phyloP scores from a whole-genome alignment of 2,329 filamentous ascomycete genomes.

The Talaromyces amestolkiae region DNA sequence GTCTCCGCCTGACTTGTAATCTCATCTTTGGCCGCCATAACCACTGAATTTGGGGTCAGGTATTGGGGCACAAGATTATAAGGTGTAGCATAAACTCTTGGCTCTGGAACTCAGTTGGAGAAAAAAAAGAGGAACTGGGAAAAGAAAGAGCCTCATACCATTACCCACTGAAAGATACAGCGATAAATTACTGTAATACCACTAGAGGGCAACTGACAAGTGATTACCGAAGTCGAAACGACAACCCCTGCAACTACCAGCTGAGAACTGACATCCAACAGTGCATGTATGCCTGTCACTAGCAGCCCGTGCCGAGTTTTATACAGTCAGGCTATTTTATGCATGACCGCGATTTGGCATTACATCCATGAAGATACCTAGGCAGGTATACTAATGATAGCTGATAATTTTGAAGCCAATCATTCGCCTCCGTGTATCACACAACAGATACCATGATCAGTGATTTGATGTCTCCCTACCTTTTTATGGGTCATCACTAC shows the following conservation, averaged over 20 bases:
- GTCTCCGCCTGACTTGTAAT: not conserved
- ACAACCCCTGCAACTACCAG: not conserved
- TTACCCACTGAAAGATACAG: not conserved
- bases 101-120: not conserved
- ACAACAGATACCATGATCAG: not conserved
- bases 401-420: not conserved
- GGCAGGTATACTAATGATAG: not conserved
- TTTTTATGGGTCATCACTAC: not conserved
- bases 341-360: not conserved
- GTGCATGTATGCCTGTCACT: not conserved
- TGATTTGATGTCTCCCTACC: not conserved
- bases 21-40: not conserved
- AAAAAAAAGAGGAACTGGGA: not conserved
- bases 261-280: not conserved
- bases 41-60: not conserved
- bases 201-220: not conserved
- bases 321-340: not conserved
- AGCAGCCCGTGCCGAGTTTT: not conserved
- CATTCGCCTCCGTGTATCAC: not conserved
- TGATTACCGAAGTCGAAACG: not conserved
- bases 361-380: not conserved
- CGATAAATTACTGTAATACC: not conserved
- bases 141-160: not conserved
- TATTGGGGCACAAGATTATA: not conserved
- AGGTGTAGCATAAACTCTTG: not conserved